A percentile compares a stretch with the other conserved stretches of the same genome.
These are phyloP conservation scores for Glaciozyma antarctica DNA, from an alignment of 768 basidiomycete genomes.

Conservation along the genomic window DNA sequence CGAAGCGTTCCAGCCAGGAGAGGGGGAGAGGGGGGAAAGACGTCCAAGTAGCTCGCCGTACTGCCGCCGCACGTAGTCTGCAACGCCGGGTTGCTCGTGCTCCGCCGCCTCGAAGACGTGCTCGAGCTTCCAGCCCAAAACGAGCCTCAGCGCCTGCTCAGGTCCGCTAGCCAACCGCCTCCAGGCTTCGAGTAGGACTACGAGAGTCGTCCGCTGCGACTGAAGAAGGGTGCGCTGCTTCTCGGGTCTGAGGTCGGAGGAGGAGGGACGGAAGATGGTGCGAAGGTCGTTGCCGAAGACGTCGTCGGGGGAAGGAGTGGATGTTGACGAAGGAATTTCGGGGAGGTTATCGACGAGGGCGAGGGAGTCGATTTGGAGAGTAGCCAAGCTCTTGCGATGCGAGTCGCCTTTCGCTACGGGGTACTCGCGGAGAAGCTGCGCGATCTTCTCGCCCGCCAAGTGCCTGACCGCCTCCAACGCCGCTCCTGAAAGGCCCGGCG, in stretches of 20 bases:
- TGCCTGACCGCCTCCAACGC: not conserved
- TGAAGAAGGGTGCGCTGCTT: not conserved
- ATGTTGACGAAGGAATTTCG: not conserved
- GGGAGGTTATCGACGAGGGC: not conserved
- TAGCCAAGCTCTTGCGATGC: not conserved
- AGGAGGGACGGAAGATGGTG: not conserved
- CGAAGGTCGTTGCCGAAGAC: not conserved
- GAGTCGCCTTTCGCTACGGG: not conserved
- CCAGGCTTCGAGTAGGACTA: conserved; percentile 13
- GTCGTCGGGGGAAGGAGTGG: not conserved
- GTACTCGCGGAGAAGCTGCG: not conserved
- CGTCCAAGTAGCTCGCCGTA: conserved; percentile 14
- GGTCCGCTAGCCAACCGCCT: not conserved
- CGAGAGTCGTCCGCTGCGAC: not conserved
- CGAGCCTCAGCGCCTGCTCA: conserved; percentile 8
- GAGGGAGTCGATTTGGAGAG: not conserved
- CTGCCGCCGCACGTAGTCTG: not conserved
- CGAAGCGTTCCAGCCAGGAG: not conserved
- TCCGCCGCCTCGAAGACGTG: not conserved
- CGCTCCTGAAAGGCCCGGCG: not conserved
- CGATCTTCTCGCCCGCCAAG: not conserved
- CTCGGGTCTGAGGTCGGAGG: not conserved
- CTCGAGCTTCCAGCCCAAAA: not conserved
- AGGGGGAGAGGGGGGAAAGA: conserved; percentile 4
- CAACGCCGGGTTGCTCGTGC: not conserved